A percentile compares a stretch with the other conserved stretches of the same genome.
Evolutionary conservation across 2,329 filamentous ascomycete species (phyloP).

Genomic region (Aspergillus oerlinghausenensis): DNA sequence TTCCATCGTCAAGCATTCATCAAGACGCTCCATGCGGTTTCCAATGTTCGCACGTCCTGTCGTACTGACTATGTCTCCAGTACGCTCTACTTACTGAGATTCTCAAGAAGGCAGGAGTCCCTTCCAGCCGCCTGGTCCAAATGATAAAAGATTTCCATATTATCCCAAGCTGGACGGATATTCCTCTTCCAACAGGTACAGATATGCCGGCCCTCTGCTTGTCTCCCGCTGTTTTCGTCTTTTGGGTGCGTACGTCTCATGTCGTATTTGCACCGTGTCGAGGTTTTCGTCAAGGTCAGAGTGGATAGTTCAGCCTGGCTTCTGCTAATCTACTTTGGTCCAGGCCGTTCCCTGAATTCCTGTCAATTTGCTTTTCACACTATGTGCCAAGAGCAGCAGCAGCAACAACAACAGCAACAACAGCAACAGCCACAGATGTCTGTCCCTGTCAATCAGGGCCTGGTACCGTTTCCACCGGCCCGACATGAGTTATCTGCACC

Average conservation of each 20-base stretch:
- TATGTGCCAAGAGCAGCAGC: slow-evolving; percentile 29
- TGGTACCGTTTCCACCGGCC: slow-evolving; percentile 14
- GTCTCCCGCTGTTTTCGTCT: background rate
- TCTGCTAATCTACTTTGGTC: slow-evolving; percentile 6
- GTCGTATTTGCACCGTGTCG: background rate
- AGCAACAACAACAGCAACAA: slow-evolving; percentile 3
- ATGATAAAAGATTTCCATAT: slow-evolving; percentile 37
- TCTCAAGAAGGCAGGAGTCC: slow-evolving; percentile 36
- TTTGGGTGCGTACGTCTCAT: slow-evolving; percentile 2
- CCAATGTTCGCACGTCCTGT: background rate
- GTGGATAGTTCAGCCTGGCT: slow-evolving; percentile 5
- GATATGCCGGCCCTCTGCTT: slow-evolving; percentile 9
- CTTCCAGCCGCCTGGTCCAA: slow-evolving; percentile 33
- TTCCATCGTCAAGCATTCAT: background rate
- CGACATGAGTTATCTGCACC: slow-evolving; percentile 19
- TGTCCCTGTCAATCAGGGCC: slow-evolving; percentile 12
- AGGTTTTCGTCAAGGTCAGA: background rate
- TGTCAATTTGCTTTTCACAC: slow-evolving; percentile 32
- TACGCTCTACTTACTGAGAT: slow-evolving; percentile 41
- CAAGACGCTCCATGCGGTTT: background rate
- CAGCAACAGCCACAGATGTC: background rate
- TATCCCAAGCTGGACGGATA: slow-evolving; percentile 36
- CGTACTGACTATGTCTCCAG: slow-evolving; percentile 17
- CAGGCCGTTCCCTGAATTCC: slow-evolving; percentile 38
- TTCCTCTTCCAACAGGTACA: slow-evolving; percentile 42